Percentiles rank a stretch among this genome's conserved stretches.
Evolutionary conservation across 768 basidiomycete species (phyloP).

Genomic region (Chiua virens): DNA sequence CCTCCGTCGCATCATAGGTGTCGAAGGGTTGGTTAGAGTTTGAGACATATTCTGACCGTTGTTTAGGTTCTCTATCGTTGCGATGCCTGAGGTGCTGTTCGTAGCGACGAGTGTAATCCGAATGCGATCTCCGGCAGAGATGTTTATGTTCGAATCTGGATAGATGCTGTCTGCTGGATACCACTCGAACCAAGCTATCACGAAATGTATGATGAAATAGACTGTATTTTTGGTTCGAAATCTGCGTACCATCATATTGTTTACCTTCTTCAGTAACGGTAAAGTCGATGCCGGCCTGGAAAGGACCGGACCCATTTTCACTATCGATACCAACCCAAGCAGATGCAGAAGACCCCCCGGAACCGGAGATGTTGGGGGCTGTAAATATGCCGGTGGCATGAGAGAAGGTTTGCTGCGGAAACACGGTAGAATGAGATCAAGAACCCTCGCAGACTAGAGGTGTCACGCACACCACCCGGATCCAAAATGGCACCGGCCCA

Average conservation of each 20-base stretch:
- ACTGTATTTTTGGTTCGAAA: neutral
- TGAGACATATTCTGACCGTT: neutral
- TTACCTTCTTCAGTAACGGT: neutral
- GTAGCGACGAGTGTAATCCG: neutral
- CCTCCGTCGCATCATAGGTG: neutral
- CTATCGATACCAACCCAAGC: slow-evolving; percentile 12
- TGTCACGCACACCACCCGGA: neutral
- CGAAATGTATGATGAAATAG: neutral
- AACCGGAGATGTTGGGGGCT: neutral
- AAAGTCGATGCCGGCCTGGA: slow-evolving; percentile 5
- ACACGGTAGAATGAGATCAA: neutral
- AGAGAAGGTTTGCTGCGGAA: slow-evolving; percentile 1
- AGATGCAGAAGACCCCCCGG: neutral
- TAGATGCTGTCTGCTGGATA: neutral
- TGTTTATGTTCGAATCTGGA: neutral
- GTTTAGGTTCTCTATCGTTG: neutral
- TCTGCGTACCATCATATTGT: neutral
- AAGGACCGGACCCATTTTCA: neutral
- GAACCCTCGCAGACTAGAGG: too few relatives aligned
- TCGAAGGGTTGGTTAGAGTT: neutral
- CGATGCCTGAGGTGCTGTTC: neutral
- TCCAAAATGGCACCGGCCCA: slow-evolving; percentile 3
- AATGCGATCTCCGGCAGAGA: neutral
- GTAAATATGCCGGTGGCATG: slow-evolving; percentile 4
- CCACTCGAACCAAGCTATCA: slow-evolving; percentile 8